A percentile compares a stretch with the other conserved stretches of the same genome.
These are phyloP conservation scores for Oryza glumipatula DNA, from an alignment of 176 grass and related monocot species.

Conservation along the genomic window DNA sequence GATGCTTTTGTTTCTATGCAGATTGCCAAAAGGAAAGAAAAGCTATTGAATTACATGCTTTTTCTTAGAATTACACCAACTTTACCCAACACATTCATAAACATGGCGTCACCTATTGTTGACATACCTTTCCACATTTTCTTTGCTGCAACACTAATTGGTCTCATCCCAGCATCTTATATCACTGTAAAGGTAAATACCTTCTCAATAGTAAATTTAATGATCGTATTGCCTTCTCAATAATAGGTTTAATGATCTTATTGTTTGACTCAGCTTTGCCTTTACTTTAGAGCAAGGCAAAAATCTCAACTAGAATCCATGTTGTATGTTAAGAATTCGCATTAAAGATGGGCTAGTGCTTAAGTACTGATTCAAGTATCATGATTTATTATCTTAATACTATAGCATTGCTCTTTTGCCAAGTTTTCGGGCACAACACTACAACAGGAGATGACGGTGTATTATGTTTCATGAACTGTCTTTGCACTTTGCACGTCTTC, in stretches of 20 bases:
- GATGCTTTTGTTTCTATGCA: slow-evolving; percentile 48
- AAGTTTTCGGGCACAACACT: not conserved
- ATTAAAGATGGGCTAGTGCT: slow-evolving; percentile 17
- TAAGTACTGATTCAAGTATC: not conserved
- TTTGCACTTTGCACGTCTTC: not conserved
- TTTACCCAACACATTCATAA: slow-evolving; percentile 98
- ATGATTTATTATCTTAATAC: slow-evolving; percentile 17
- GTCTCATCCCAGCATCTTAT: slow-evolving; percentile 92
- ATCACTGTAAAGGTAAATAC: slow-evolving; percentile 90
- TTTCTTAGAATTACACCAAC: slow-evolving; percentile 99
- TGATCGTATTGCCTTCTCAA: slow-evolving; percentile 18
- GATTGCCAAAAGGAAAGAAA: slow-evolving; percentile 92
- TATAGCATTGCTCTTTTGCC: slow-evolving; percentile 12
- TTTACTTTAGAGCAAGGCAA: slow-evolving; percentile 17
- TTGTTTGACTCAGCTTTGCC: slow-evolving; percentile 29
- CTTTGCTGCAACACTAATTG: slow-evolving; percentile 88
- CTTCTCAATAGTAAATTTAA: not conserved
- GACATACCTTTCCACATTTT: slow-evolving; percentile 99
- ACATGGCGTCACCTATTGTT: slow-evolving; percentile 97
- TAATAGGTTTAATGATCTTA: not conserved
- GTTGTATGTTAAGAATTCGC: not conserved
- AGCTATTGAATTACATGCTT: slow-evolving; percentile 97
- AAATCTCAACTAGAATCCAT: not conserved
- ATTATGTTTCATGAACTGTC: slow-evolving; percentile 18
- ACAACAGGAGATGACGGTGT: not conserved